Evolutionary conservation across 805 yeast species (phyloP).

Genomic region (Metschnikowia matae): DNA sequence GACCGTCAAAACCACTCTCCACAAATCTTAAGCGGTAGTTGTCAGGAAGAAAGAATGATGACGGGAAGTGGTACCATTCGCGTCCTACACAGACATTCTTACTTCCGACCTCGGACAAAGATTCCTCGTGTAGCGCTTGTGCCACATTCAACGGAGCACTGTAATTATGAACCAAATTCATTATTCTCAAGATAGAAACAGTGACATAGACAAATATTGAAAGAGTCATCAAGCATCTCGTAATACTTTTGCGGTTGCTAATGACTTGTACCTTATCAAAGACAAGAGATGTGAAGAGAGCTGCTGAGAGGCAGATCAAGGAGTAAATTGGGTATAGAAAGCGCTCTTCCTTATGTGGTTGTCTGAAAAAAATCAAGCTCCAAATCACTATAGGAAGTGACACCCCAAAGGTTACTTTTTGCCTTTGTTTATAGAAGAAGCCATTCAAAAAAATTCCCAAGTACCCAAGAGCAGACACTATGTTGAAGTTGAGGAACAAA

Average conservation of each 20-base stretch:
- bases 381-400: constrained; percentile 57
- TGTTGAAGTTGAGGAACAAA: constrained; percentile 69
- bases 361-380: constrained; percentile 61
- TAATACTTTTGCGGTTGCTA: constrained; percentile 4
- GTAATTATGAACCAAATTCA: constrained; percentile 63
- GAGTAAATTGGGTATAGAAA: constrained; percentile 85
- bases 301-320: constrained; percentile 58
- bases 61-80: constrained; percentile 93
- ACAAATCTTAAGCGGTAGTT: constrained; percentile 63
- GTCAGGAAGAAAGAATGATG: constrained; percentile 74
- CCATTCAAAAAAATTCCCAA: constrained; percentile 33
- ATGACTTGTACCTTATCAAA: constrained; percentile 7
- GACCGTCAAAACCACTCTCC: constrained; percentile 75
- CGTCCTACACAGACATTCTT: constrained; percentile 80
- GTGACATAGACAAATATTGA: constrained; percentile 29
- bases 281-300: constrained; percentile 37
- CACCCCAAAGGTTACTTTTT: constrained; percentile 9
- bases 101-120: constrained; percentile 16
- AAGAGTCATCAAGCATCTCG: constrained; percentile 13
- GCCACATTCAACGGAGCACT: constrained; percentile 67
- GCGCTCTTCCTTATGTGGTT: constrained; percentile 92
- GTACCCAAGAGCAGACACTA: constrained; percentile 41
- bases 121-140: constrained; percentile 30
- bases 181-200: constrained; percentile 45
- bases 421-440: constrained; percentile 11